These are phyloP conservation scores for Geosmithia putterillii DNA, from an alignment of 2,329 filamentous ascomycete species.

Conservation along the genomic window DNA sequence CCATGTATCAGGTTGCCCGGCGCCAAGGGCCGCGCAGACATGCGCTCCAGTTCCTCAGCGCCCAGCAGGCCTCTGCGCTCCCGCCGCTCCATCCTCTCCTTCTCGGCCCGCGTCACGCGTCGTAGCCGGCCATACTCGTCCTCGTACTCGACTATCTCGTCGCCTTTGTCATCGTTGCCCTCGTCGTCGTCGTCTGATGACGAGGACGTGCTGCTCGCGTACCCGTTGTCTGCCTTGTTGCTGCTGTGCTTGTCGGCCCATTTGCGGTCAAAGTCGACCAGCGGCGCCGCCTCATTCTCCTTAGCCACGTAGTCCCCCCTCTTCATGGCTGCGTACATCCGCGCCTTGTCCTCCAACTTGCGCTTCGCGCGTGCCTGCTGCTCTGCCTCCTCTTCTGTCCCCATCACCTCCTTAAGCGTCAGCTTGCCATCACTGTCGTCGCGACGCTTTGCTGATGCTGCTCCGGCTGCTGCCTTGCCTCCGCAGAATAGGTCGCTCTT, in stretches of 20 bases:
- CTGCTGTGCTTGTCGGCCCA: slow-evolving; percentile 63
- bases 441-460: slow-evolving; percentile 5
- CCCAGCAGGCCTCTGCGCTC: slow-evolving; percentile 35
- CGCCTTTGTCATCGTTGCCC: slow-evolving; percentile 26
- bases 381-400: slow-evolving; percentile 50
- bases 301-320: slow-evolving; percentile 68
- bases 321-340: slow-evolving; percentile 81
- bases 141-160: slow-evolving; percentile 69
- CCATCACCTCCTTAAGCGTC: slow-evolving; percentile 36
- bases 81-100: slow-evolving; percentile 47
- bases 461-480: slow-evolving; percentile 8
- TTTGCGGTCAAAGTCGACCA: slow-evolving; percentile 93
- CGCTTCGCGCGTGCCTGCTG: slow-evolving; percentile 61
- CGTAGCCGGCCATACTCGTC: slow-evolving; percentile 89
- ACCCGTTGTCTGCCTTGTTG: slow-evolving; percentile 54
- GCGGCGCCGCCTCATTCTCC: slow-evolving; percentile 50
- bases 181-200: slow-evolving; percentile 23
- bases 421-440: slow-evolving; percentile 38
- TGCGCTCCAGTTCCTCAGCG: slow-evolving; percentile 51
- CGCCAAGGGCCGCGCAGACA: slow-evolving; percentile 53
- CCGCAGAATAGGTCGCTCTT: slow-evolving; percentile 32
- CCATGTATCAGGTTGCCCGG: slow-evolving; percentile 71
- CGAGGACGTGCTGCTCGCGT: slow-evolving; percentile 12
- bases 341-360: slow-evolving; percentile 82
- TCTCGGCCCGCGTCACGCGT: slow-evolving; percentile 57